Evolutionary conservation across 2,329 filamentous ascomycete genomes (phyloP).

Genomic region (Elsinoe necatrix): DNA sequence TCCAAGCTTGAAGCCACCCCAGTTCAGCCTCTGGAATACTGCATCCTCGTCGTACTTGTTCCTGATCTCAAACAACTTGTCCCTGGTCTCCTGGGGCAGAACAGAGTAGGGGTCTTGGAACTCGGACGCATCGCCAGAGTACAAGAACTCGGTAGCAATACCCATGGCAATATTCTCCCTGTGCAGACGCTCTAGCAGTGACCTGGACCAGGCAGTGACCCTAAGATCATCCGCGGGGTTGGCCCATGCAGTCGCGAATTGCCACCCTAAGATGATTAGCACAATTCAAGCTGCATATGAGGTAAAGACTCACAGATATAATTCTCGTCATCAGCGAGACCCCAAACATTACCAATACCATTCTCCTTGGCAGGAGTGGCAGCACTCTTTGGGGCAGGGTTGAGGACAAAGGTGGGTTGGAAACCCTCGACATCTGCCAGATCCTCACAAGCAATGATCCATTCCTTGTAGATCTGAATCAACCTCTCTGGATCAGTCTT

Average conservation of each 20-base stretch:
- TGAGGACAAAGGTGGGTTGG: background rate
- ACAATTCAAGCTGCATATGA: no score
- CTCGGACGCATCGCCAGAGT: constrained; percentile 17
- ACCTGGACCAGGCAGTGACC: background rate
- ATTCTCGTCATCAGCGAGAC: background rate
- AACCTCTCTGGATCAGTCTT: background rate
- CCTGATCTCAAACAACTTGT: constrained; percentile 29
- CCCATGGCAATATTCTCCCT: constrained; percentile 2
- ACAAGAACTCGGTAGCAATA: background rate
- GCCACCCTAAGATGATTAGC: background rate
- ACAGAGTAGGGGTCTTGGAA: constrained; percentile 36
- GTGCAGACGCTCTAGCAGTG: background rate
- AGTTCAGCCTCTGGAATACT: constrained; percentile 36
- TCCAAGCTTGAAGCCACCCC: constrained; percentile 38
- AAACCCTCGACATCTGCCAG: background rate
- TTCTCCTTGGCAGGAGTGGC: background rate
- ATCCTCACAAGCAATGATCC: background rate
- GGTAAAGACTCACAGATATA: constrained; percentile 1
- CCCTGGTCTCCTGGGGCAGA: constrained; percentile 34
- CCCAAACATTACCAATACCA: constrained; percentile 4
- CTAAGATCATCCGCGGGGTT: constrained; percentile 7
- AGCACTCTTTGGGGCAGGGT: constrained; percentile 3
- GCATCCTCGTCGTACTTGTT: constrained; percentile 34
- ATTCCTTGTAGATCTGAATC: background rate
- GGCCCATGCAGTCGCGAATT: background rate